Base-by-base conservation (phyloP, 257 asterid genomes). In the Nicotiana attenuata region DNA sequence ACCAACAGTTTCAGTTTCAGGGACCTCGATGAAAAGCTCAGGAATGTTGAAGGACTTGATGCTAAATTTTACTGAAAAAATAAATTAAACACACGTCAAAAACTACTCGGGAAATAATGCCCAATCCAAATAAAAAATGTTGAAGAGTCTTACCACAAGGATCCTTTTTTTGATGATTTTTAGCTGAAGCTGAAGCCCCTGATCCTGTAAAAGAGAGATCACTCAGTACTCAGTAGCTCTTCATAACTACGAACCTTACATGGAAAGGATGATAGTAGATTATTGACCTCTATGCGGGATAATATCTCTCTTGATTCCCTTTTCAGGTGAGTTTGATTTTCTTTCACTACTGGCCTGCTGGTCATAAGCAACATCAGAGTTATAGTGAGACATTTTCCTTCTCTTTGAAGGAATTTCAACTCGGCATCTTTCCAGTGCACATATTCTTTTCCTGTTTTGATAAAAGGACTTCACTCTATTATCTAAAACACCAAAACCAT, bases 41-140 rank as follows among this genome's bases (percentile, higher is more conserved):
- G 99, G 99, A 85, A 96, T 94, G 92, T 84, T 92, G 87, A 96
- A 96, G 69, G 99, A 92, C 89, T 94, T 94, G 53, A 96, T 96
- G 89, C 97, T 93, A 68, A 96, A 85, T 87, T 87, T 91, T 86
- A 96, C 99, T 96, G 97, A 80, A 80, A 60, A 68, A 84, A 52
- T 13, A 84, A 77, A 85, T 47, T 52, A 5, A 82, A 82, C 28
- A 2, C 8, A 4, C 28, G 53, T 22, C 26, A 69, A 24, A 73
- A 19, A 31, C 7, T 31, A 22, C 35, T 20, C 6, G 5, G 59
- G 15, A 69, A 63, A 45, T 7, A 75, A 50, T 75, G 63, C 4
- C 28, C 26, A 8, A 75, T 75, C 26, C 60, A 50, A 24, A 24
- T 50, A 65, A 66, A 65, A 80, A 47, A 71, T 24, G 5, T 0